Conservation (phyloP, 305 asterid genomes). For the Solanum hybrid region DNA sequence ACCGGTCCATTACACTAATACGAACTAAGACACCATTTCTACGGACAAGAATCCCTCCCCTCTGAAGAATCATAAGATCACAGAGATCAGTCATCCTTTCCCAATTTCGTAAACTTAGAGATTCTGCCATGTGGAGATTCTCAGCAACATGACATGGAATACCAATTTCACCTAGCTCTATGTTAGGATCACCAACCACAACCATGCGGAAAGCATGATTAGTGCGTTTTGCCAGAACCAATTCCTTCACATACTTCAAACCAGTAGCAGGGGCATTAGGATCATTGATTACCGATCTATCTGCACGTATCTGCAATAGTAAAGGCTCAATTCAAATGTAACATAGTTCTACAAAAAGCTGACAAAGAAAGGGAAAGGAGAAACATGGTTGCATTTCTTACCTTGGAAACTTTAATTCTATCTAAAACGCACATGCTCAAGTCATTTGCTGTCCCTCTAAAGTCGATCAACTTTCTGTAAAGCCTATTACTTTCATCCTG, state of each 20-base stretch:
- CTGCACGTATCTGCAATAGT: conserved; percentile 72
- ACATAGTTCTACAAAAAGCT: not conserved
- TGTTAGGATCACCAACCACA: conserved; percentile 83
- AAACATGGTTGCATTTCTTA: conserved; percentile 25
- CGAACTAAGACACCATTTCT: conserved; percentile 42
- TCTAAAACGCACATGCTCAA: conserved; percentile 71
- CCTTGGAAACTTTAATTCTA: conserved; percentile 78
- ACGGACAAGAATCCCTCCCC: conserved; percentile 38
- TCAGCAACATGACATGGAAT: conserved; percentile 63
- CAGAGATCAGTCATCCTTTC: conserved; percentile 44
- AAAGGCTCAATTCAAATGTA: conserved; percentile 14
- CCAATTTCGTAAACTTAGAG: conserved; percentile 51
- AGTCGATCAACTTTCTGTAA: conserved; percentile 62
- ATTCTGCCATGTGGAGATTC: conserved; percentile 50
- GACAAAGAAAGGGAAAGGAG: not conserved
- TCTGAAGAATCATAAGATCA: conserved; percentile 42
- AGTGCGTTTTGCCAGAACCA: conserved; percentile 71
- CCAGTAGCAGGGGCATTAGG: conserved; percentile 63
- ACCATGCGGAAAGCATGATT: conserved; percentile 83
- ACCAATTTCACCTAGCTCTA: conserved; percentile 72
- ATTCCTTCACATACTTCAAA: conserved; percentile 64
- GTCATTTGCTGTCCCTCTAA: conserved; percentile 69
- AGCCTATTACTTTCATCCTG: conserved; percentile 73
- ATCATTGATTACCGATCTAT: conserved; percentile 41
- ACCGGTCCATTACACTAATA: conserved; percentile 48